These are phyloP conservation scores for Lycium barbarum DNA, from an alignment of 257 asterid species.

Conservation along the genomic window DNA sequence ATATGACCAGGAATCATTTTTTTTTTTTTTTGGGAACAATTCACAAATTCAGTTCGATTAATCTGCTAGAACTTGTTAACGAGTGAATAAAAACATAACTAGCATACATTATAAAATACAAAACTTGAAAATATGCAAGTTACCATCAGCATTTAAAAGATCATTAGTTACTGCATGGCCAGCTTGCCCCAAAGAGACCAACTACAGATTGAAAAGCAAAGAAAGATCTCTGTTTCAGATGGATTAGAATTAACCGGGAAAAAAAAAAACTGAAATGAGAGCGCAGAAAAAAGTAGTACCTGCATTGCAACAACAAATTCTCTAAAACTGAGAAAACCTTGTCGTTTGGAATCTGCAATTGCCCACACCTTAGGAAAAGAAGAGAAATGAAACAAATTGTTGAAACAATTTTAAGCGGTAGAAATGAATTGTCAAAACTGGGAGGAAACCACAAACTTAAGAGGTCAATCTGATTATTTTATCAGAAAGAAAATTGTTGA, in stretches of 20 bases:
- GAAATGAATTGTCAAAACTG: not conserved
- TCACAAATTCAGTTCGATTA: not conserved
- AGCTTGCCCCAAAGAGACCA: slow-evolving; percentile 86
- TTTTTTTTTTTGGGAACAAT: not conserved
- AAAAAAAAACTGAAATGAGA: slow-evolving; percentile 10
- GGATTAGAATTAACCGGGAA: not conserved
- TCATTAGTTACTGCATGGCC: slow-evolving; percentile 68
- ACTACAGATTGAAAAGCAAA: slow-evolving; percentile 47
- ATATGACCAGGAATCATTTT: not conserved
- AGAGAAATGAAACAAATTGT: slow-evolving; percentile 13
- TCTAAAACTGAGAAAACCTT: slow-evolving; percentile 90
- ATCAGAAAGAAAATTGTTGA: not conserved
- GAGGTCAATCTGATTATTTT: not conserved
- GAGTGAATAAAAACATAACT: not conserved
- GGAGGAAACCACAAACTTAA: slow-evolving; percentile 17
- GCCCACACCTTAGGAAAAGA: slow-evolving; percentile 79
- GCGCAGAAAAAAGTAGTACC: slow-evolving; percentile 49
- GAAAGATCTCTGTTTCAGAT: slow-evolving; percentile 37
- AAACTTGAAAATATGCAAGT: slow-evolving; percentile 24
- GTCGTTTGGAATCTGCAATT: slow-evolving; percentile 90
- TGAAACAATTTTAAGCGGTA: slow-evolving; percentile 11
- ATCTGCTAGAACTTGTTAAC: not conserved
- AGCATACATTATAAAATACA: not conserved
- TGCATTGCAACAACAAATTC: slow-evolving; percentile 89
- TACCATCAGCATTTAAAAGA: slow-evolving; percentile 66